phyloP scores from a whole-genome alignment of 2,329 filamentous ascomycete genomes.

The Calonectria pseudoreteaudii region DNA sequence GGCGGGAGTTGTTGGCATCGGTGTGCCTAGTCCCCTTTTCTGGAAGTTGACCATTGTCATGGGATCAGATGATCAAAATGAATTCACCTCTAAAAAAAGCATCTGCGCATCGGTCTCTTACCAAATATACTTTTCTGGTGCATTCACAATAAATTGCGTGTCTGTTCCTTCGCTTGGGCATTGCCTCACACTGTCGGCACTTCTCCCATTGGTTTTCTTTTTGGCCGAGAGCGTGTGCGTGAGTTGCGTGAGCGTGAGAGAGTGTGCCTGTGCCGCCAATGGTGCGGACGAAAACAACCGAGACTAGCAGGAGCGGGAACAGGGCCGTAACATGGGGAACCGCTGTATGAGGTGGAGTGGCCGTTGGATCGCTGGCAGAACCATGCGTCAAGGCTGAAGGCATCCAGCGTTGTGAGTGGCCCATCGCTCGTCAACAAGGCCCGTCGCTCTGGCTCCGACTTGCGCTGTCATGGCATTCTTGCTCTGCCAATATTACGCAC shows the following conservation, averaged over 20 bases:
- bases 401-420: not conserved
- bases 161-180: not conserved
- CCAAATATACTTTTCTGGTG: not conserved
- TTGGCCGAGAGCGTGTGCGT: not conserved
- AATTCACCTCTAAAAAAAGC: too few species aligned
- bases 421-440: not conserved
- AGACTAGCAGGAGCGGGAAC: not conserved
- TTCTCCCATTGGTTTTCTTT: not conserved
- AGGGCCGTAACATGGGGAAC: not conserved
- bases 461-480: not conserved
- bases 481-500: not conserved
- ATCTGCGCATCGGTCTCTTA: not conserved
- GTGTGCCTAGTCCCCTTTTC: not conserved
- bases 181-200: not conserved
- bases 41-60: not conserved
- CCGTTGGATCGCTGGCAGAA: not conserved
- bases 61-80: not conserved
- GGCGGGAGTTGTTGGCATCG: not conserved
- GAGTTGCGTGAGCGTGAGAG: too few species aligned
- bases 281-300: not conserved
- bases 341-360: not conserved
- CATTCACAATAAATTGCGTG: not conserved
- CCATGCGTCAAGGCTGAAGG: not conserved
- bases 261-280: not conserved
- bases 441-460: not conserved